Conservation (phyloP, 1,284 basidiomycete species). For the Apiotrichum gracile region DNA sequence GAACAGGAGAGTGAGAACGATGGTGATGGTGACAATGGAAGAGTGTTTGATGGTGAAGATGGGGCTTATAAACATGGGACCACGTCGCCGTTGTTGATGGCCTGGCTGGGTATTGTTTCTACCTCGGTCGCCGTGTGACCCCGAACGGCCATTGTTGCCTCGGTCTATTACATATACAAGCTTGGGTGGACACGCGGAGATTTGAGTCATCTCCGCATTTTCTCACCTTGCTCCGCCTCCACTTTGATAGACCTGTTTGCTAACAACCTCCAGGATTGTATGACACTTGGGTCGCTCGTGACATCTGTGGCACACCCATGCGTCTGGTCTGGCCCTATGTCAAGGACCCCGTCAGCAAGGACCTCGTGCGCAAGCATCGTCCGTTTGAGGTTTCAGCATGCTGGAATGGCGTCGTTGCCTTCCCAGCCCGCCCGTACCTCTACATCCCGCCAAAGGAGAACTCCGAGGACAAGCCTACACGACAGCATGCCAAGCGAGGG, state of each 20-base stretch:
- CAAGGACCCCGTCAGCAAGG: slow-evolving; percentile 44
- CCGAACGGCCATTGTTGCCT: too few relatives aligned
- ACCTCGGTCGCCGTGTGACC: too few relatives aligned
- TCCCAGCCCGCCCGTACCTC: slow-evolving; percentile 51
- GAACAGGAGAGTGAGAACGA: too few relatives aligned
- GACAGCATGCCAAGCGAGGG: slow-evolving; percentile 11
- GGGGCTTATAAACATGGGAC: too few relatives aligned
- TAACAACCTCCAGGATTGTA: slow-evolving; percentile 35
- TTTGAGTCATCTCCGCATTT: neutral
- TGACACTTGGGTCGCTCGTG: slow-evolving; percentile 53
- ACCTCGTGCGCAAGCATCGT: slow-evolving; percentile 46
- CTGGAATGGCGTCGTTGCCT: slow-evolving; percentile 50
- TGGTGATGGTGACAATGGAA: too few relatives aligned
- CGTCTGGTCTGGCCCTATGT: slow-evolving; percentile 56
- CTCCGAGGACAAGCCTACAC: slow-evolving; percentile 20
- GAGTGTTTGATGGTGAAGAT: too few relatives aligned
- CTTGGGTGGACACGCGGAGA: neutral
- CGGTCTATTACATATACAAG: too few relatives aligned
- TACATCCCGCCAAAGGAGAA: slow-evolving; percentile 27
- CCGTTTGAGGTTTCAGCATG: slow-evolving; percentile 55
- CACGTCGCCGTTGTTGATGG: too few relatives aligned
- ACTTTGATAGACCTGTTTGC: neutral
- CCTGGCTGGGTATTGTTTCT: too few relatives aligned
- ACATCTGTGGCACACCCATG: slow-evolving; percentile 47
- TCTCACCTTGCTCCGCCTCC: neutral